Conservation (phyloP, 371 early-diverging fungal genomes). For the Rhizopus microsporus region DNA sequence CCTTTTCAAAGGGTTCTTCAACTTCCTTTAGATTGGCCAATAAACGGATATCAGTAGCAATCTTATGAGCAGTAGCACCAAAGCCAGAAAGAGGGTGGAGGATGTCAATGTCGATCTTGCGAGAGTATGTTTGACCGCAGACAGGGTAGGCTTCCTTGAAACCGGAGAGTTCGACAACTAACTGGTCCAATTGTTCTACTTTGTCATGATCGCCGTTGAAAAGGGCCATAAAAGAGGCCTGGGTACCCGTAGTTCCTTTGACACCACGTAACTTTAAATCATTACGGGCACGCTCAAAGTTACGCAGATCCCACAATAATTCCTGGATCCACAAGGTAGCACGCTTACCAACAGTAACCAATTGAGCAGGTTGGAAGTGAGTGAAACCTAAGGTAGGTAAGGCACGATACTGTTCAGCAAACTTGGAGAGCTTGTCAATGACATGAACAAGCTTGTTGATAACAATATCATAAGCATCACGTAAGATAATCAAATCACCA, state of each 20-base stretch:
- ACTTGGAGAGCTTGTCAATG: constrained; percentile 77
- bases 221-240: constrained; percentile 95
- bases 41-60: constrained; percentile 95
- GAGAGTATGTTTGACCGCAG: constrained; percentile 97
- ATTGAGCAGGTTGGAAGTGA: constrained; percentile 98
- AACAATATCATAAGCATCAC: constrained; percentile 91
- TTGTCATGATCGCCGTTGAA: constrained; percentile 95
- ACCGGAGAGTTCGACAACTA: constrained; percentile 89
- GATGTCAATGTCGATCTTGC: constrained; percentile 96
- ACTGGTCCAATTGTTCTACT: constrained; percentile 87
- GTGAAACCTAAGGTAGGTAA: constrained; percentile 97
- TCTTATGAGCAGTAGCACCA: constrained; percentile 96
- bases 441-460: constrained; percentile 85
- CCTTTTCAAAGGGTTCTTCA: constrained; percentile 98
- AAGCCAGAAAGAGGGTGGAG: constrained; percentile 87
- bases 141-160: constrained; percentile 88
- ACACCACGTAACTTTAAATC: constrained; percentile 95
- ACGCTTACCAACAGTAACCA: constrained; percentile 97
- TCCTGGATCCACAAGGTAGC: constrained; percentile 97
- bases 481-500: constrained; percentile 93
- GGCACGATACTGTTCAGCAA: constrained; percentile 79
- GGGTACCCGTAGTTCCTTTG: constrained; percentile 99
- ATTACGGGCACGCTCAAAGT: constrained; percentile 85
- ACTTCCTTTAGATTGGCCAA: constrained; percentile 96
- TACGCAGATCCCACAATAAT: constrained; percentile 93